A percentile compares a stretch with the other conserved stretches of the same genome.
Evolutionary conservation across 139 green algal species (phyloP).

Genomic region (Volvox africanus): DNA sequence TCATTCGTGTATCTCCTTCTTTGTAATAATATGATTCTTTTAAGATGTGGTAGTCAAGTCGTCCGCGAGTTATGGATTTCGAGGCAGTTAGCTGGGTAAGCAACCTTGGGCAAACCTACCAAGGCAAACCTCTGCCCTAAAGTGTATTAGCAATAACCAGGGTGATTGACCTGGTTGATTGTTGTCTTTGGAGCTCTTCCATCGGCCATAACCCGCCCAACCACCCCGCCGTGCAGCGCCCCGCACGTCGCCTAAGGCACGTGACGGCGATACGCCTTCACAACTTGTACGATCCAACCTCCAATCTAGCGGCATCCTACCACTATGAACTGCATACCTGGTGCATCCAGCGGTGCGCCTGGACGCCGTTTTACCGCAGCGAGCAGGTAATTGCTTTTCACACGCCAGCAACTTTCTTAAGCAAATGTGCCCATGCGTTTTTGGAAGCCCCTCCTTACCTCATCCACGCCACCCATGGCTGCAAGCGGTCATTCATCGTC

Average conservation of each 20-base stretch:
- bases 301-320: background rate
- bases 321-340: constrained; percentile 20
- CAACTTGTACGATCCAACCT: constrained; percentile 13
- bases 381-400: background rate
- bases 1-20: too few relatives aligned
- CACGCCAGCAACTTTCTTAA: background rate
- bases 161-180: background rate
- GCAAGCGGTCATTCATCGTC: background rate
- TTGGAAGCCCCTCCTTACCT: background rate
- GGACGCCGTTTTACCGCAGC: constrained; percentile 27
- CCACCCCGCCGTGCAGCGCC: background rate
- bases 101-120: background rate
- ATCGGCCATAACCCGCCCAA: background rate
- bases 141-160: background rate
- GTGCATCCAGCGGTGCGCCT: background rate
- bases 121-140: background rate
- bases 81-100: constrained; percentile 19
- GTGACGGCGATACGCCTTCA: constrained; percentile 14
- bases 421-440: background rate
- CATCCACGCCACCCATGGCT: background rate
- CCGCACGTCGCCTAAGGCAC: constrained; percentile 25
- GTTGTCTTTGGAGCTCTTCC: background rate
- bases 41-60: too few relatives aligned
- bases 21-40: too few relatives aligned
- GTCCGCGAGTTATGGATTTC: background rate